phyloP scores from a whole-genome alignment of 2,329 filamentous ascomycete genomes.

The Colletotrichum theobromicola region DNA sequence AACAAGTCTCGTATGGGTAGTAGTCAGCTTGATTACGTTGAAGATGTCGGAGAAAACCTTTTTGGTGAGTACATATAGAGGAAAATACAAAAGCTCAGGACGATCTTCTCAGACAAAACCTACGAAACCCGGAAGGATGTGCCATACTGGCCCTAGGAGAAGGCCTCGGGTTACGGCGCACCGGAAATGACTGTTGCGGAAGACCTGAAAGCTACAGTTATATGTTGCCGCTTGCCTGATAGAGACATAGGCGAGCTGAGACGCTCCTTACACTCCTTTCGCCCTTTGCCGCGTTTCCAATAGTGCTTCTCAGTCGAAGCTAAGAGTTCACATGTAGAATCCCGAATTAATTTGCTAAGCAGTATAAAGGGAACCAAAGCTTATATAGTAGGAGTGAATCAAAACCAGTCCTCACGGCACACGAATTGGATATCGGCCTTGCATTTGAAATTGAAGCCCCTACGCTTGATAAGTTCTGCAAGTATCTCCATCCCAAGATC shows the following conservation, averaged over 20 bases:
- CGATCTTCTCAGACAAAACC: not conserved
- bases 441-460: not conserved
- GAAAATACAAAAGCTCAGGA: not conserved
- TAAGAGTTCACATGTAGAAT: too few species aligned
- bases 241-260: too few species aligned
- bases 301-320: too few species aligned
- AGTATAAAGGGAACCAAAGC: too few species aligned
- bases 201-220: too few species aligned
- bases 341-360: too few species aligned
- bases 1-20: not conserved
- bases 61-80: not conserved
- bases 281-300: too few species aligned
- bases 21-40: not conserved
- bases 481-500: too few species aligned
- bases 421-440: accelerated
- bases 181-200: too few species aligned
- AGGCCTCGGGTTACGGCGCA: not conserved
- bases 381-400: too few species aligned
- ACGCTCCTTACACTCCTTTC: too few species aligned
- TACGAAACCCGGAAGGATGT: not conserved
- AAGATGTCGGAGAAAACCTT: accelerated
- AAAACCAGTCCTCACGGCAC: not conserved
- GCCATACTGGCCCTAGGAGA: not conserved
- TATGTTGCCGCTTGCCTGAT: too few species aligned
- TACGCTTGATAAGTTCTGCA: not conserved